A percentile compares a stretch with the other conserved stretches of the same genome.
phyloP scores from a whole-genome alignment of 441 rosid genomes.

The Adansonia madagascariensis region DNA sequence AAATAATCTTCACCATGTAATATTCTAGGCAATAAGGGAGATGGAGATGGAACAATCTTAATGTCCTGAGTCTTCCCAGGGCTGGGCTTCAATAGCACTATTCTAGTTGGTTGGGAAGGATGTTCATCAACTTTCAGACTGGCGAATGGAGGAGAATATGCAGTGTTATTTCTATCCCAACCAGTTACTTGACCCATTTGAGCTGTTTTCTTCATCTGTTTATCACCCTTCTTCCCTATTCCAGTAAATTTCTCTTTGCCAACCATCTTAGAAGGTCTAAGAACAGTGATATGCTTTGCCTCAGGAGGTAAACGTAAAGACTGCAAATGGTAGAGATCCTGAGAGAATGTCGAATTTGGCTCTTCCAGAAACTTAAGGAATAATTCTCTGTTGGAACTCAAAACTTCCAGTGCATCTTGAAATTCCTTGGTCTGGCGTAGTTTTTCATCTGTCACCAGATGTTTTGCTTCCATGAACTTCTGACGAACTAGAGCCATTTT shows the following conservation, averaged over 20 bases:
- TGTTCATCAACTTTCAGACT: slow-evolving; percentile 46
- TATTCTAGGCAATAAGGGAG: slow-evolving; percentile 49
- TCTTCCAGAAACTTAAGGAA: slow-evolving; percentile 77
- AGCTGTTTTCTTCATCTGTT: slow-evolving; percentile 45
- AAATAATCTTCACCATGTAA: slow-evolving; percentile 39
- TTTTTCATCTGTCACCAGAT: slow-evolving; percentile 73
- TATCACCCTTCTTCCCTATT: slow-evolving; percentile 51
- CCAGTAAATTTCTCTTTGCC: slow-evolving; percentile 58
- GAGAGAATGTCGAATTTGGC: slow-evolving; percentile 73
- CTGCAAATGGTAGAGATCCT: slow-evolving; percentile 53
- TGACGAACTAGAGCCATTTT: slow-evolving; percentile 78
- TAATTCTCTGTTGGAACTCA: slow-evolving; percentile 78
- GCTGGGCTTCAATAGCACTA: slow-evolving; percentile 91
- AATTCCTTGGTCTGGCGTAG: slow-evolving; percentile 81
- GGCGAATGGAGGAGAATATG: slow-evolving; percentile 44
- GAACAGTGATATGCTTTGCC: slow-evolving; percentile 88
- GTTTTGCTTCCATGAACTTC: slow-evolving; percentile 86
- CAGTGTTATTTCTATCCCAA: slow-evolving; percentile 48
- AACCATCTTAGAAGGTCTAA: slow-evolving; percentile 74
- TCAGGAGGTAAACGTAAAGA: slow-evolving; percentile 58
- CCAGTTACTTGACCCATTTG: slow-evolving; percentile 49
- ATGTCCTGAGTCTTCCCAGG: slow-evolving; percentile 57
- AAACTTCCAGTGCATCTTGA: slow-evolving; percentile 82
- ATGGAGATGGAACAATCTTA: slow-evolving; percentile 49
- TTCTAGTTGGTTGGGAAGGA: slow-evolving; percentile 70